phyloP scores from a whole-genome alignment of 2,329 filamentous ascomycete genomes.

The Botrytis hyacinthi region DNA sequence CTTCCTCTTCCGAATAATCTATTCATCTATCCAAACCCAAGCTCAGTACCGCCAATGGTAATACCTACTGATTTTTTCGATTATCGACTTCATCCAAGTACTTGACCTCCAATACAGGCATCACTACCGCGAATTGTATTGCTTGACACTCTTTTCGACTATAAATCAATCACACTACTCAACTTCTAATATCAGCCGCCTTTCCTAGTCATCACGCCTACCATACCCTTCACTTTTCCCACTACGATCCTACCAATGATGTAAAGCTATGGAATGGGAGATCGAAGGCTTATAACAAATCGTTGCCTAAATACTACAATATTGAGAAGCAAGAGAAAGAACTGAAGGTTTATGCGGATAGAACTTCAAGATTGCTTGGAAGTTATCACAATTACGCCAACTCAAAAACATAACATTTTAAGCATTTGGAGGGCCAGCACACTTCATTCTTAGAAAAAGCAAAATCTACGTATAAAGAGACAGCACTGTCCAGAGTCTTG shows the following conservation, averaged over 20 bases:
- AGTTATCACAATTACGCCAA: background rate
- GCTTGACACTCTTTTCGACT: background rate
- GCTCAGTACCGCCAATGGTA: background rate
- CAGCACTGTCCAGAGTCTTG: background rate
- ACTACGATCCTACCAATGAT: background rate
- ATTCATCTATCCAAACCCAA: background rate
- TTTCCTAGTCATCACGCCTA: background rate
- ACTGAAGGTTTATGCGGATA: background rate
- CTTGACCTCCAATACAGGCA: background rate
- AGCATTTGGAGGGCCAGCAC: background rate
- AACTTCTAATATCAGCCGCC: background rate
- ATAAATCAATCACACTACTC: background rate
- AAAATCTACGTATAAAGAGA: background rate
- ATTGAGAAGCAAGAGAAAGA: background rate
- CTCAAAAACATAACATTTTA: background rate
- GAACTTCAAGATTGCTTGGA: background rate
- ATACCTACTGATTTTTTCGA: background rate
- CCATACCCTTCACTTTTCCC: background rate
- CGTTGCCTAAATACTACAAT: background rate
- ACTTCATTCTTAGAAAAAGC: background rate
- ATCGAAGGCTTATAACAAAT: background rate
- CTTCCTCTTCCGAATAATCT: background rate
- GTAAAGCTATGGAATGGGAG: background rate
- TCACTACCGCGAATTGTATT: background rate
- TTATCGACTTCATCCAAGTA: background rate